Evolutionary conservation across 495 filamentous ascomycete species (phyloP).

Genomic region (Penicillium crystallinum): DNA sequence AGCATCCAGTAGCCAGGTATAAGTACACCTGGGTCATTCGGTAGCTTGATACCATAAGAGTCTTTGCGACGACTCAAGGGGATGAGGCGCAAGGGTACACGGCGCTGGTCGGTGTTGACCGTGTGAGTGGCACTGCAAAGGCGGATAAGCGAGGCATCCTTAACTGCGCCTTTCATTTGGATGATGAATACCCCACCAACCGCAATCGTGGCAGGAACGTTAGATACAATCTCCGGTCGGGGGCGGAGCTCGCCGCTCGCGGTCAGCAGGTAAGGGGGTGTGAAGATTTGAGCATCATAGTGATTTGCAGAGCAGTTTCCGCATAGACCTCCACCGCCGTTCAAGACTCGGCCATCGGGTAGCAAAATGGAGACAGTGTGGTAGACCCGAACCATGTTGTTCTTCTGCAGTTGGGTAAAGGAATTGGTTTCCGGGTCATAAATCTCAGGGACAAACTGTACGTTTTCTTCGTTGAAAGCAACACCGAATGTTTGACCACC

Average conservation of each 20-base stretch:
- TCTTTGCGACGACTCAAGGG: not conserved
- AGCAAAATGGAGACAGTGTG: constrained; percentile 52
- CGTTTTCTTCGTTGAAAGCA: constrained; percentile 47
- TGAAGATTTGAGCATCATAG: constrained; percentile 53
- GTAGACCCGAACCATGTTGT: constrained; percentile 50
- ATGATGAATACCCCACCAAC: constrained; percentile 25
- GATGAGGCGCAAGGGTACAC: constrained; percentile 27
- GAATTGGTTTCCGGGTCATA: constrained; percentile 42
- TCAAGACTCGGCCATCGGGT: constrained; percentile 50
- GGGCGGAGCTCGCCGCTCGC: not conserved
- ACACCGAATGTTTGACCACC: constrained; percentile 47
- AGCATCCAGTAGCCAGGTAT: constrained; percentile 56
- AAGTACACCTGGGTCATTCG: constrained; percentile 43
- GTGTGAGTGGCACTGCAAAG: constrained; percentile 49
- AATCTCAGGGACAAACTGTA: constrained; percentile 44
- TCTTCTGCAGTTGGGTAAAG: constrained; percentile 18
- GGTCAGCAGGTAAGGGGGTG: constrained; percentile 45
- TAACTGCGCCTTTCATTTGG: constrained; percentile 1
- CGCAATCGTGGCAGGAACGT: not conserved
- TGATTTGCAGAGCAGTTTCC: constrained; percentile 50
- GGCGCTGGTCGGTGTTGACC: constrained; percentile 56
- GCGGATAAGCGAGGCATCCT: constrained; percentile 36
- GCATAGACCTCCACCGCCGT: constrained; percentile 54
- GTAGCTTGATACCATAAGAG: not conserved
- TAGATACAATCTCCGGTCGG: constrained; percentile 4